Base-by-base conservation (phyloP, 306 rosid genomes). In the Potentilla sterilis region DNA sequence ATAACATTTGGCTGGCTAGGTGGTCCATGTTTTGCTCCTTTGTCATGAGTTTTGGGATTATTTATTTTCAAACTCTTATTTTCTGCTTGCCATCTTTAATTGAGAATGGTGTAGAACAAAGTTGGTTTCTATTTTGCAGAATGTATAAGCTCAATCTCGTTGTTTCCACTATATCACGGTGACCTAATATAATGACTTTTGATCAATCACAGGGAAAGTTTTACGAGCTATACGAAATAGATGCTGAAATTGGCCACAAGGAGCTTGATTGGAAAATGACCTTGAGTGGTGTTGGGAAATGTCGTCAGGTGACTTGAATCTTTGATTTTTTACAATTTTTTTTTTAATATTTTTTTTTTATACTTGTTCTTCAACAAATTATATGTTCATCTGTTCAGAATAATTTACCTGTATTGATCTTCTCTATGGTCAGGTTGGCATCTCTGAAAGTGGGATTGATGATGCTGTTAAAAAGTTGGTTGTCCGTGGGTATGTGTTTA, bases 191-290 rank as follows among this genome's bases (percentile, higher is more conserved):
- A 69, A 58, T 57, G 34, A 70, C 64, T 47, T 70, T 15, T 80
- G 71, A 41, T 78, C 44, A 73, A 64, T 69, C 57, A 14, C 90
- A 92, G 98, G 98, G 98, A 47, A 92, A 95, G 63, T 95, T 95
- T 81, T 95, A 95, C 67, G 97, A 95, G 90, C 97, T 95, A 14
- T 95, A 95, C 80, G 98, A 95, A 86, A 67, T 87, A 75, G 97
- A 95, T 86, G 97, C 98, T 83, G 98, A 95, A 80, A 90, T 89
- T 79, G 98, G 98, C 64, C 97, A 92, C 78, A 95, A 92, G 85
- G 98, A 95, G 88, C 98, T 92, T 84, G 93, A 92, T 84, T 95
- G 98, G 98, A 95, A 92, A 89, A 89, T 95, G 70, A 95, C 97
- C 69, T 75, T 95, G 12, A 92, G 98, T 67, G 98, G 98, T 14